Evolutionary conservation across 257 asterid species (phyloP).

Genomic region (Fraxinus americana): DNA sequence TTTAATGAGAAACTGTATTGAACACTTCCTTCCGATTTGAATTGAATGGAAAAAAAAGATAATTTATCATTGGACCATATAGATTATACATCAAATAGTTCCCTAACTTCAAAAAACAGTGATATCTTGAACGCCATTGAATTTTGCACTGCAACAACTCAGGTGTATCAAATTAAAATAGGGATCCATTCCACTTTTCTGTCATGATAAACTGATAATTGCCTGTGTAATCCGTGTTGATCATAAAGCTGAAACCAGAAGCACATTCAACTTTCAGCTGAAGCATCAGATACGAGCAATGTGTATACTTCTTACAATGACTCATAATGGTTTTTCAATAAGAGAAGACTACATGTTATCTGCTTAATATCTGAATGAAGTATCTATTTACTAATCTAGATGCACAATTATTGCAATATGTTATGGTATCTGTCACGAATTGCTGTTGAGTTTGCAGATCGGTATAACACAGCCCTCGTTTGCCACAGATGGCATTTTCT

Average conservation of each 20-base stretch:
- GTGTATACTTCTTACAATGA: neutral
- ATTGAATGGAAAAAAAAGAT: neutral
- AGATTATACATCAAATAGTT: neutral
- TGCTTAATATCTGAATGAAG: neutral
- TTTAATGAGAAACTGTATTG: neutral
- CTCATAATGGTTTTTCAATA: neutral
- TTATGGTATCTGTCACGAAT: constrained; percentile 45
- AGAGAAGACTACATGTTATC: constrained; percentile 1
- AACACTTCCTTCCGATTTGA: neutral
- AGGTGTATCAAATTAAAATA: neutral
- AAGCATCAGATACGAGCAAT: neutral
- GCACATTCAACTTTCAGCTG: neutral
- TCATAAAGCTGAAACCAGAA: neutral
- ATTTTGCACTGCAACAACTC: neutral
- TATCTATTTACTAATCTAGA: constrained; percentile 17
- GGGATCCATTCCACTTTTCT: neutral
- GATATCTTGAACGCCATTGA: neutral
- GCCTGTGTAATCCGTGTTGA: neutral
- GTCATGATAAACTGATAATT: neutral
- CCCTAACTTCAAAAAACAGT: neutral
- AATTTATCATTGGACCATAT: neutral
- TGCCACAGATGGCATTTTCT: constrained; percentile 99
- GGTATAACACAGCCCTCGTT: constrained; percentile 99
- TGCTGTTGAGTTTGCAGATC: constrained; percentile 94
- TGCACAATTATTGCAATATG: constrained; percentile 24